A percentile compares a stretch with the other conserved stretches of the same genome.
phyloP scores from a whole-genome alignment of 1,284 basidiomycete genomes.

The Sporisorium iseilematis-ciliati region DNA sequence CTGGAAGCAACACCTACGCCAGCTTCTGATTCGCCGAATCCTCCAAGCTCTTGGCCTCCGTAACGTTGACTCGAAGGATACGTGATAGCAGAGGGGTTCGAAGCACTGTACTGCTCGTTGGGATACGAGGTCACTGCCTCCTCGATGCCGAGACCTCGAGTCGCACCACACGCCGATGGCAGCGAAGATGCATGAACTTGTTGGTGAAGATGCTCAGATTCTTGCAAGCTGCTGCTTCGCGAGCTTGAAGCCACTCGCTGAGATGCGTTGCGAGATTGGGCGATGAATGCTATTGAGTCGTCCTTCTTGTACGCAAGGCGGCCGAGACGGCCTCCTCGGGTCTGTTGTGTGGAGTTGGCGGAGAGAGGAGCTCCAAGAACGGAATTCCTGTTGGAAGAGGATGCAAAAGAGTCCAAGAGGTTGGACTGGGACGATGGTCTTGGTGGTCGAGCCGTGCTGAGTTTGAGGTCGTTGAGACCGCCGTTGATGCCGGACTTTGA shows the following conservation, averaged over 20 bases:
- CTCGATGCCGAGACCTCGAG: slow-evolving; percentile 28
- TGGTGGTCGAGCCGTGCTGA: background rate
- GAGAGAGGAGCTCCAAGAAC: background rate
- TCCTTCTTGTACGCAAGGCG: slow-evolving; percentile 53
- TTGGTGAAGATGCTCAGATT: background rate
- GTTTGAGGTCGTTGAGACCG: background rate
- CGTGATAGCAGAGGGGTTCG: too few relatives aligned
- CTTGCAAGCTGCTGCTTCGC: slow-evolving; percentile 12
- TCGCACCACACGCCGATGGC: slow-evolving; percentile 2
- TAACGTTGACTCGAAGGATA: background rate
- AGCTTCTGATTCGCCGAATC: background rate
- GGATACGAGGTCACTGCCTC: background rate
- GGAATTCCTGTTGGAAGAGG: background rate
- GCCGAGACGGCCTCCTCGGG: slow-evolving; percentile 40
- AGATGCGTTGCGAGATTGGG: slow-evolving; percentile 35
- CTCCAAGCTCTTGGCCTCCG: background rate
- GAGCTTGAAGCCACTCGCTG: slow-evolving; percentile 13
- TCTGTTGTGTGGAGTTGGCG: slow-evolving; percentile 9
- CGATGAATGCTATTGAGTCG: slow-evolving; percentile 41
- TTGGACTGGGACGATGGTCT: slow-evolving; percentile 40
- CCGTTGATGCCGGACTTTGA: background rate
- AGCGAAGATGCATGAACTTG: slow-evolving; percentile 4
- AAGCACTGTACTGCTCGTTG: background rate
- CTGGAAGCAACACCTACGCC: slow-evolving; percentile 20
- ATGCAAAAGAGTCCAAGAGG: slow-evolving; percentile 12